Conservation (phyloP, 495 filamentous ascomycete species). For the Amniculicola lignicola region DNA sequence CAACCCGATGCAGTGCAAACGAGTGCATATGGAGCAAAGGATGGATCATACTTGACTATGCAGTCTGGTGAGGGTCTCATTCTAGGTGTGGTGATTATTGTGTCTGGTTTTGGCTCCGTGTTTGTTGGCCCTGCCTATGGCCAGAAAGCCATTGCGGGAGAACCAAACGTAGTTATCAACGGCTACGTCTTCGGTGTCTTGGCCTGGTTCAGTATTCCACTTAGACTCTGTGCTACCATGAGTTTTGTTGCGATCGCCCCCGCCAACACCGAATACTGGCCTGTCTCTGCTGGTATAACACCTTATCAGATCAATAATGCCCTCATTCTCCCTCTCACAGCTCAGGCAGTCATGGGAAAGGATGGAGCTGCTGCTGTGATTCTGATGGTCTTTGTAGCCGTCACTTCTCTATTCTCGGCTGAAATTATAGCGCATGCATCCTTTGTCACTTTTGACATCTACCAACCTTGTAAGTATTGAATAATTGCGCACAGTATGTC, state of each 20-base stretch:
- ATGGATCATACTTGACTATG: slow-evolving; percentile 32
- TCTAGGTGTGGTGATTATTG: background rate
- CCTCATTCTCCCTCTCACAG: slow-evolving; percentile 45
- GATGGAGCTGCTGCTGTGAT: slow-evolving; percentile 45
- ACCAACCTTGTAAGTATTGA: slow-evolving; percentile 41
- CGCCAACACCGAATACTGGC: slow-evolving; percentile 45
- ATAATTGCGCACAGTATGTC: background rate
- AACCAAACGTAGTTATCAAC: slow-evolving; percentile 43
- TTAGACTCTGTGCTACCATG: slow-evolving; percentile 35
- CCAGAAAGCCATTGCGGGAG: slow-evolving; percentile 45
- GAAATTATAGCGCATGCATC: slow-evolving; percentile 47
- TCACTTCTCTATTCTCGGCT: slow-evolving; percentile 45
- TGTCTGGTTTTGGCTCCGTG: slow-evolving; percentile 1
- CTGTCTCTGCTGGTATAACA: slow-evolving; percentile 45
- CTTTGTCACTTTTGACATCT: slow-evolving; percentile 44
- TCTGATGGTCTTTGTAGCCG: slow-evolving; percentile 48
- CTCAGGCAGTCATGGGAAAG: slow-evolving; percentile 44
- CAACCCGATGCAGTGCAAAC: slow-evolving; percentile 1
- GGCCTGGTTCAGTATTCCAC: slow-evolving; percentile 46
- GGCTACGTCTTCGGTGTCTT: slow-evolving; percentile 48
- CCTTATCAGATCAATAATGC: slow-evolving; percentile 42
- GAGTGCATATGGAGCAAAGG: slow-evolving; percentile 11
- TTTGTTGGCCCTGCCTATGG: background rate
- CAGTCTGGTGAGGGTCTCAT: slow-evolving; percentile 7
- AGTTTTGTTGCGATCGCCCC: slow-evolving; percentile 39